Evolutionary conservation across 805 yeast species (phyloP).

Genomic region (Cyberlindnera amylophila): DNA sequence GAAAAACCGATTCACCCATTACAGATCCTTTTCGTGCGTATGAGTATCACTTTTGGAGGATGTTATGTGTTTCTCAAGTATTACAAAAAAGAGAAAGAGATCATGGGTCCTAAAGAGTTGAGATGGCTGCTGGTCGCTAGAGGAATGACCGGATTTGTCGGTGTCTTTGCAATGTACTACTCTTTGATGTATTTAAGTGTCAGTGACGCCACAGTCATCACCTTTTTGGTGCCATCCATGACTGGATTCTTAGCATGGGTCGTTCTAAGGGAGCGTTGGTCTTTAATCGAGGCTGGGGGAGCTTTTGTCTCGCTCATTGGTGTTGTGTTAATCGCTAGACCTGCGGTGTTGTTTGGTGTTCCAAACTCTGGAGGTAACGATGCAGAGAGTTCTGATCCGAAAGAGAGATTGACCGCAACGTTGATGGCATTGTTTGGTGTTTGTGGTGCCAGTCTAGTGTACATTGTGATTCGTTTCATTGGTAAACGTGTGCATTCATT

Average conservation of each 20-base stretch:
- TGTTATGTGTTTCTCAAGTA: conserved; percentile 54
- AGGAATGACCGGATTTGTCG: conserved; percentile 73
- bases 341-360: conserved; percentile 61
- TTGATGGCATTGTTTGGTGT: conserved; percentile 63
- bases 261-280: conserved; percentile 61
- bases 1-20: conserved; percentile 65
- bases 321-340: conserved; percentile 78
- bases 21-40: conserved; percentile 74
- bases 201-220: conserved; percentile 77
- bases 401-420: conserved; percentile 58
- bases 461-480: conserved; percentile 66
- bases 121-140: conserved; percentile 53
- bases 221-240: conserved; percentile 73
- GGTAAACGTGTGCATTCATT: conserved; percentile 80
- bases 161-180: conserved; percentile 76
- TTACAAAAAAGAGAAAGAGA: conserved; percentile 52
- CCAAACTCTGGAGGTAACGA: conserved; percentile 23
- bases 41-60: conserved; percentile 63
- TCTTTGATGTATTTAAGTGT: conserved; percentile 70
- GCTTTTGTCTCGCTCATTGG: conserved; percentile 68
- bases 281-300: conserved; percentile 64
- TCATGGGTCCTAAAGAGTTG: conserved; percentile 63
- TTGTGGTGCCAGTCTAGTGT: conserved; percentile 64
- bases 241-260: conserved; percentile 73
- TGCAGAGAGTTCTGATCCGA: conserved; percentile 41